phyloP scores from a whole-genome alignment of 495 filamentous ascomycete species.

The Tuber calosporum region DNA sequence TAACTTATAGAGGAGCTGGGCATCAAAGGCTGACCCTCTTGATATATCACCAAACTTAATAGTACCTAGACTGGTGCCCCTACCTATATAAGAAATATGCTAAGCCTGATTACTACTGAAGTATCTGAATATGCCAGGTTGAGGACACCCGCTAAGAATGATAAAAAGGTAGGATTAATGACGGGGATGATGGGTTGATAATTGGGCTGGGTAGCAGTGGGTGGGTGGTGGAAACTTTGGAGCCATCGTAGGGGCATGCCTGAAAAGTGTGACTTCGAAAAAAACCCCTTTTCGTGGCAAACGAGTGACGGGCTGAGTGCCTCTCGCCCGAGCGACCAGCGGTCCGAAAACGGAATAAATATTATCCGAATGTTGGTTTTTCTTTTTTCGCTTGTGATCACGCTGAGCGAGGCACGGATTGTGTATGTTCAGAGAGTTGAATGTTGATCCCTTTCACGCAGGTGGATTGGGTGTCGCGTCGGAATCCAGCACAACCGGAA shows the following conservation, averaged over 20 bases:
- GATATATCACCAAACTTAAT: not conserved
- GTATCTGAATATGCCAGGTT: not conserved
- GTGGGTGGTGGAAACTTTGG: no score
- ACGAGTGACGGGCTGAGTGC: not conserved
- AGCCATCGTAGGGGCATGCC: not conserved
- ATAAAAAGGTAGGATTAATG: not conserved
- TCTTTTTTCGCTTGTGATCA: not conserved
- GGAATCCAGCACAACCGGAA: not conserved
- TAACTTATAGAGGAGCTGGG: no score
- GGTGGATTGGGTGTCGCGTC: not conserved
- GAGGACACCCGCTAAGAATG: not conserved
- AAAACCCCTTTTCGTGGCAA: not conserved
- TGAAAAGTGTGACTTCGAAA: not conserved
- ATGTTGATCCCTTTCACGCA: not conserved
- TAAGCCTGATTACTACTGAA: no score
- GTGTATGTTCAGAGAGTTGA: no score
- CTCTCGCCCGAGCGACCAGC: no score
- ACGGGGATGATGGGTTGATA: not conserved
- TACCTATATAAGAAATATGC: not conserved
- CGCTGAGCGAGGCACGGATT: no score
- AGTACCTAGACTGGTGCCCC: not conserved
- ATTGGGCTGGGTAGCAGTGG: not conserved
- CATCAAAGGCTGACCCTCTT: not conserved
- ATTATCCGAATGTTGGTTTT: not conserved
- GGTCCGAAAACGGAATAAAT: not conserved